Evolutionary conservation across 2,329 filamentous ascomycete genomes (phyloP).

Genomic region (Diaporthe citriasiana): DNA sequence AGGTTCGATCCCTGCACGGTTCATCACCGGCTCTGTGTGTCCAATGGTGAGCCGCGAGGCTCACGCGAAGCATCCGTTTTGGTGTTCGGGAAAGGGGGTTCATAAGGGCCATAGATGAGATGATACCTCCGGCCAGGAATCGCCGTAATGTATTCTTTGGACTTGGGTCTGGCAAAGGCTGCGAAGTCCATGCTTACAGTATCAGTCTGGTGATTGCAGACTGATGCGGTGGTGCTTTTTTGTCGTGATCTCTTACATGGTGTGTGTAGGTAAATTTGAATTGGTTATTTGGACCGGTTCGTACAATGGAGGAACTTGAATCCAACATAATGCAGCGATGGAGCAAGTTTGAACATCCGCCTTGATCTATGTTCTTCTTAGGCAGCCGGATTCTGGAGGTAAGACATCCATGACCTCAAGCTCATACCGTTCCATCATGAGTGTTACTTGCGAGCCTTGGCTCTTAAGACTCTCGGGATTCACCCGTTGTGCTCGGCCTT

Average conservation of each 20-base stretch:
- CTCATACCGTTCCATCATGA: background rate
- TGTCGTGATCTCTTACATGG: background rate
- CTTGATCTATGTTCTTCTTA: background rate
- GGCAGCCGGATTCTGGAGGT: background rate
- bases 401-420: background rate
- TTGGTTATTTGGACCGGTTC: too few species aligned
- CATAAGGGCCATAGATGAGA: background rate
- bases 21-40: background rate
- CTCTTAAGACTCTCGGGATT: background rate
- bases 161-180: too few species aligned
- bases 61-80: background rate
- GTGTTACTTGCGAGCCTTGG: background rate
- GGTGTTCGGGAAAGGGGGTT: too few species aligned
- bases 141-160: too few species aligned
- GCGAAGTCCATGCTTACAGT: too few species aligned
- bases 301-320: too few species aligned
- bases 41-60: accelerated
- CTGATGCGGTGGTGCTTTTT: background rate
- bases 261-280: background rate
- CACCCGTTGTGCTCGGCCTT: slow-evolving; percentile 44
- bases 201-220: background rate
- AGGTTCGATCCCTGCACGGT: slow-evolving; percentile 42
- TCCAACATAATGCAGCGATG: too few species aligned
- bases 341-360: background rate
- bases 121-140: too few species aligned